Conservation (phyloP, 441 rosid species). For the Euphorbia schlechtendalii region DNA sequence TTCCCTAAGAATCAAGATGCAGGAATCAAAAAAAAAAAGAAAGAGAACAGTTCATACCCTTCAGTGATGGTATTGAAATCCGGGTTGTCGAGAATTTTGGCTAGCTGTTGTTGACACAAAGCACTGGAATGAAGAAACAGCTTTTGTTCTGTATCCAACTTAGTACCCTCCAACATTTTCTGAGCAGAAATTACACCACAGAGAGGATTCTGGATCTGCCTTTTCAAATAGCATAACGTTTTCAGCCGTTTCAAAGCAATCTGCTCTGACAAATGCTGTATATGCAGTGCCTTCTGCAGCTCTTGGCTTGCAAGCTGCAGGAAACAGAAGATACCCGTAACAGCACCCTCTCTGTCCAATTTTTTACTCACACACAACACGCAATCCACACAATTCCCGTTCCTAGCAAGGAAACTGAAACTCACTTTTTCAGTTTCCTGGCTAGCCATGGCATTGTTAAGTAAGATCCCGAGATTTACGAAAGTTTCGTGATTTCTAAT, state of each 20-base stretch:
- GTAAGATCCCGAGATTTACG: constrained; percentile 67
- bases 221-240: constrained; percentile 65
- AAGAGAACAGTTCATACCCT: constrained; percentile 62
- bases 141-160: constrained; percentile 64
- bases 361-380: constrained; percentile 76
- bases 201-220: constrained; percentile 71
- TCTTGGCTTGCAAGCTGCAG: constrained; percentile 89
- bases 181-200: constrained; percentile 66
- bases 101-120: constrained; percentile 71
- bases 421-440: constrained; percentile 67
- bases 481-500: constrained; percentile 79
- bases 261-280: constrained; percentile 75
- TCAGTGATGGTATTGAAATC: constrained; percentile 78
- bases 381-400: constrained; percentile 73
- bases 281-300: constrained; percentile 82
- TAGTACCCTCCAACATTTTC: constrained; percentile 66
- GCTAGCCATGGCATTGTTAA: constrained; percentile 66
- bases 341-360: constrained; percentile 65
- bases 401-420: constrained; percentile 63
- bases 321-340: constrained; percentile 86
- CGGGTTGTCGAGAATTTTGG: constrained; percentile 74
- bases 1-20: constrained; percentile 1
- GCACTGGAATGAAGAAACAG: constrained; percentile 61
- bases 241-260: constrained; percentile 69
- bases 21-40: constrained; percentile 1